A percentile compares a stretch with the other conserved stretches of the same genome.
Evolutionary conservation across 176 grass and related monocot genomes (phyloP).

Genomic region (Cenchrus fungigraminus): DNA sequence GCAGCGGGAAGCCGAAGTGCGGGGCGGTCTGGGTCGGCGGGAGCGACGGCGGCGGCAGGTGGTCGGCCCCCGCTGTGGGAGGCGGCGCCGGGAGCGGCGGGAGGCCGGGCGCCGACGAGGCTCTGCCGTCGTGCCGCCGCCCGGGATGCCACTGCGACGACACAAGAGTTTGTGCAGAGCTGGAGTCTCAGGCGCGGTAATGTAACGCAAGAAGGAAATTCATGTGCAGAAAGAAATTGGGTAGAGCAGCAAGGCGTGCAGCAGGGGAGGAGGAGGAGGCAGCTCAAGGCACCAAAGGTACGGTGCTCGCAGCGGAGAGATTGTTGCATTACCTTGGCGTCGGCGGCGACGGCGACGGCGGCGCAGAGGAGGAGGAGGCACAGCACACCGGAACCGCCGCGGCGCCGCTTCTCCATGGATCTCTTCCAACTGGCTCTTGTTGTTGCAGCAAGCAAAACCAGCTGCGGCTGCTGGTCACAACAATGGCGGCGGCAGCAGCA

Average conservation of each 20-base stretch:
- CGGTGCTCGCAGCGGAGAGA: too few relatives aligned
- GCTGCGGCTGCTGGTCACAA: too few relatives aligned
- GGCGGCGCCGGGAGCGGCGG: conserved; percentile 10
- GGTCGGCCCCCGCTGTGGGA: conserved; percentile 44
- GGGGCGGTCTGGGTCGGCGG: conserved; percentile 4
- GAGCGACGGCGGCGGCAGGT: neutral
- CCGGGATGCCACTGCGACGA: neutral
- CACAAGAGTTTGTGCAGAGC: too few relatives aligned
- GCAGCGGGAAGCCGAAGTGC: conserved; percentile 57
- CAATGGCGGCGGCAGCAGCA: neutral
- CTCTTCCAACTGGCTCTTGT: neutral
- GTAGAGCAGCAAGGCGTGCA: too few relatives aligned
- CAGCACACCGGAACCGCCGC: neutral
- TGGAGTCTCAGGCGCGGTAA: too few relatives aligned
- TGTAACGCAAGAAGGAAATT: too few relatives aligned
- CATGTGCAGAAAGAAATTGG: too few relatives aligned
- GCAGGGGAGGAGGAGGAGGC: too few relatives aligned
- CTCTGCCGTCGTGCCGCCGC: neutral
- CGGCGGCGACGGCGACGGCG: neutral
- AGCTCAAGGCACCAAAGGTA: too few relatives aligned
- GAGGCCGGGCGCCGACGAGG: neutral
- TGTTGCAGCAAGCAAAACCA: too few relatives aligned
- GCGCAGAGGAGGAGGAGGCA: conserved; percentile 12
- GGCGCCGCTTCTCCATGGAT: neutral
- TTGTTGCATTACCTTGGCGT: neutral